A percentile compares a stretch with the other conserved stretches of the same genome.
These are phyloP conservation scores for Globisporangium radiosum DNA, from an alignment of 352 stramenopile species.

Conservation along the genomic window DNA sequence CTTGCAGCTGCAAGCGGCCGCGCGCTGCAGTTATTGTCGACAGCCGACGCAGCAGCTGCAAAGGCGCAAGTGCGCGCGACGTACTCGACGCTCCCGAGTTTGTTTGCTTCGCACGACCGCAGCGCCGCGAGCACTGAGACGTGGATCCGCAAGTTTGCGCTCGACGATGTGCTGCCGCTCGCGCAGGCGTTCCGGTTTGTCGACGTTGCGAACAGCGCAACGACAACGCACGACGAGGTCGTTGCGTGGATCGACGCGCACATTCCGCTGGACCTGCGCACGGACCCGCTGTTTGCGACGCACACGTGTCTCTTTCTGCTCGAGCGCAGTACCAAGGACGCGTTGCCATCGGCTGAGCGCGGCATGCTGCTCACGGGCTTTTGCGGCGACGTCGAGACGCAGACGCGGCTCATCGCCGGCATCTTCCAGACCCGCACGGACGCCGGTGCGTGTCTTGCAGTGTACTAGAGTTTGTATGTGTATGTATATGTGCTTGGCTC, in stretches of 20 bases:
- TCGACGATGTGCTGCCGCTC: slow-evolving; percentile 51
- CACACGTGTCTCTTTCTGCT: slow-evolving; percentile 69
- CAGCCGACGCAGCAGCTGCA: slow-evolving; percentile 29
- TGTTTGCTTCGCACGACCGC: slow-evolving; percentile 52
- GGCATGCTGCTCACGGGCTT: slow-evolving; percentile 72
- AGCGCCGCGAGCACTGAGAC: slow-evolving; percentile 43
- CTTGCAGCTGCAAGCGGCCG: slow-evolving; percentile 41
- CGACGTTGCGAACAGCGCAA: slow-evolving; percentile 28
- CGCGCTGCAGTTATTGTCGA: slow-evolving; percentile 41
- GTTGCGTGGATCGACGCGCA: slow-evolving; percentile 51
- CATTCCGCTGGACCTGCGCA: slow-evolving; percentile 39
- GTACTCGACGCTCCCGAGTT: slow-evolving; percentile 42
- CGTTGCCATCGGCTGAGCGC: slow-evolving; percentile 47
- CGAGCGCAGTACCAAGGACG: slow-evolving; percentile 26
- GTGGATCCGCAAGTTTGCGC: slow-evolving; percentile 61
- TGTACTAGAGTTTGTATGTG: background rate
- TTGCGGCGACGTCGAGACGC: slow-evolving; percentile 53
- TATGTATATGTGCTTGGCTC: slow-evolving; percentile 2
- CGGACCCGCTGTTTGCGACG: slow-evolving; percentile 52
- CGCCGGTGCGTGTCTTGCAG: slow-evolving; percentile 26
- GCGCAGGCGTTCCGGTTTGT: slow-evolving; percentile 53
- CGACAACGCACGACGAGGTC: slow-evolving; percentile 38
- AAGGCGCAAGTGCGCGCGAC: slow-evolving; percentile 46
- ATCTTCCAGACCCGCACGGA: slow-evolving; percentile 63
- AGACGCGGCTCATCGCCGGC: slow-evolving; percentile 50